These are phyloP conservation scores for Luvunga scandens DNA, from an alignment of 345 rosid genomes.

Conservation along the genomic window DNA sequence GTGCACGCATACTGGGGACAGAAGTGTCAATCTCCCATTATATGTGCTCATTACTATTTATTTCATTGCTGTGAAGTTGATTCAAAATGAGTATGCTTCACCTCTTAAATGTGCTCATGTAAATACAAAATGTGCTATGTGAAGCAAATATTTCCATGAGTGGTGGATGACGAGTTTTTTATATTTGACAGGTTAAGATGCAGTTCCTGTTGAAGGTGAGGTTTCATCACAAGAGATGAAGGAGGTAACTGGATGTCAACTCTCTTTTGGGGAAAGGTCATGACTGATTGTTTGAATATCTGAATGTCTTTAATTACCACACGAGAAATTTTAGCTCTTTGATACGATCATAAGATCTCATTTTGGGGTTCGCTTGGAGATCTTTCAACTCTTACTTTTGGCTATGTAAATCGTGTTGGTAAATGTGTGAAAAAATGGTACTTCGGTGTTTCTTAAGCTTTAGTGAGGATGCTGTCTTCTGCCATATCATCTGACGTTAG, in stretches of 20 bases:
- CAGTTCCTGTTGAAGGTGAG: constrained; percentile 68
- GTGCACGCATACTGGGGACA: rapidly evolving
- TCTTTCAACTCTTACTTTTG: constrained; percentile 23
- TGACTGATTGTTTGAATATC: background rate
- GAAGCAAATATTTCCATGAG: background rate
- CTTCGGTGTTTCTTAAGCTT: background rate
- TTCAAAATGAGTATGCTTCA: background rate
- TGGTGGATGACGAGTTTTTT: background rate
- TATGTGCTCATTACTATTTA: background rate
- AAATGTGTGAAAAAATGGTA: background rate
- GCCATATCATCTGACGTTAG: background rate
- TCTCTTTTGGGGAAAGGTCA: background rate
- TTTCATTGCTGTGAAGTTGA: background rate
- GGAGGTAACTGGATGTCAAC: constrained; percentile 1
- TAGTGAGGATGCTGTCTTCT: background rate
- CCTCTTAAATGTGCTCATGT: background rate
- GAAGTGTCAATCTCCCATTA: background rate
- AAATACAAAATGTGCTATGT: background rate
- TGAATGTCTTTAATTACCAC: background rate
- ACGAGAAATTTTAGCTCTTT: background rate
- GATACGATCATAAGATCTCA: constrained; percentile 41
- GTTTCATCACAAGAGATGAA: constrained; percentile 74
- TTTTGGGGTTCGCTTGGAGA: constrained; percentile 53
- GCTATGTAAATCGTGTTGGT: constrained; percentile 18
- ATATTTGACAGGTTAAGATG: constrained; percentile 69